Base-by-base conservation (phyloP, 2,329 filamentous ascomycete genomes). In the Huntiella savannae region DNA sequence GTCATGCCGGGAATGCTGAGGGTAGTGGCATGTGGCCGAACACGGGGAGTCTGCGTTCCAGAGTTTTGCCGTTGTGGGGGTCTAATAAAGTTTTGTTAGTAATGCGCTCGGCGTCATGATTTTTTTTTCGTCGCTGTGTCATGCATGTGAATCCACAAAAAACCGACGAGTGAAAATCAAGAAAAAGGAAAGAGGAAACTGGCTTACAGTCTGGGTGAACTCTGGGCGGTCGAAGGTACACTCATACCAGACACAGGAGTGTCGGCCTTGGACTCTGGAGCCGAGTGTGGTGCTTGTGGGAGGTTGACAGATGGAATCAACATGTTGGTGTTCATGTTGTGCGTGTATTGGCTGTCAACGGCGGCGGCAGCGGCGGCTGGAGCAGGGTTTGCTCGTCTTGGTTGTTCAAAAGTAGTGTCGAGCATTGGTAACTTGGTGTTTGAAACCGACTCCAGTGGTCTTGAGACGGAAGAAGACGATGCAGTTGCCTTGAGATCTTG, bases 1-100 rank as follows among this genome's bases (percentile, higher is more conserved):
- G 91, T 98, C 68, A 98, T 77, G 53, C 91, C 91, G 48, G 91
- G 91, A 50, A 98, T 95, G 60, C 94, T 93, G 56, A 96, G 77
- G 11, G 91, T 95, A 12, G 91, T 96, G 7, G 91, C 86, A 61
- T 92, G 85, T 16, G 79, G 73, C 53, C 80, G 76, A 42, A 85
- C 72, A 52, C 82, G 72, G 22, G 87, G 86, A 4, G 87, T 93
- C 19, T 78, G 77, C 43, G 69, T 71, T 49, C 80, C 80, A 8
- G 84, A 91, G 55, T 79, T 82, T 57, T 82, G 79, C 57, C 81
- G 68, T 50, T 78, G 61, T 1, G 80, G 77, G 43, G 73, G 73
- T 55, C 81, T 84, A 28, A 28, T 28, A 28, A 28, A 28, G 22
- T 2, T 7, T 28, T 45, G 17, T 37, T 41, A 38, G 34, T n/a